phyloP scores from a whole-genome alignment of 169 alveolate genomes.

The Perkinsus marinus region DNA sequence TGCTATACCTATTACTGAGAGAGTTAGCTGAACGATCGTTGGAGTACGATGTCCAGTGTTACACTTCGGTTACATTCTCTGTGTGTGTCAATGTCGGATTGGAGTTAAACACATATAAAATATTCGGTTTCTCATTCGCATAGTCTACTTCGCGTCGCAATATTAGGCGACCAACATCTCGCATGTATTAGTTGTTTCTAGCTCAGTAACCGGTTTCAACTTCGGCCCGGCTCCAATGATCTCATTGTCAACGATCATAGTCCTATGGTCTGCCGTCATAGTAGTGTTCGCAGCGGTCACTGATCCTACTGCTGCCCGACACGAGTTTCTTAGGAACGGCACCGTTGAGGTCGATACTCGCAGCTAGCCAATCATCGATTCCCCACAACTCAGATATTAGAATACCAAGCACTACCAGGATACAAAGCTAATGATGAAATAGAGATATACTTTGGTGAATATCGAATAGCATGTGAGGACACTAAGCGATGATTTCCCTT shows the following conservation, averaged over 20 bases:
- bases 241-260: too few relatives aligned
- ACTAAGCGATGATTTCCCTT: too few relatives aligned
- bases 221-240: too few relatives aligned
- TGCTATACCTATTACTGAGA: background rate
- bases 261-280: background rate
- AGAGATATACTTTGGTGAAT: background rate
- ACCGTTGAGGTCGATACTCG: background rate
- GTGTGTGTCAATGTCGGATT: too few relatives aligned
- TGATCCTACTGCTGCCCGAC: background rate
- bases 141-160: too few relatives aligned
- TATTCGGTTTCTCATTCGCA: too few relatives aligned
- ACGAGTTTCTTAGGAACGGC: background rate
- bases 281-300: background rate
- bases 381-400: background rate
- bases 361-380: background rate
- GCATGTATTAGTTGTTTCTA: too few relatives aligned
- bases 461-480: background rate
- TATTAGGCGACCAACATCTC: too few relatives aligned
- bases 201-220: too few relatives aligned
- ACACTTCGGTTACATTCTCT: background rate
- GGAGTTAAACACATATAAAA: too few relatives aligned
- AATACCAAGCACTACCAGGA: background rate
- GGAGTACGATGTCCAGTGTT: background rate
- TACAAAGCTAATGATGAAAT: background rate
- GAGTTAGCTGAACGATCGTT: background rate